Base-by-base conservation (phyloP, 2,329 filamentous ascomycete genomes). In the Pseudocercospora macadamiae region DNA sequence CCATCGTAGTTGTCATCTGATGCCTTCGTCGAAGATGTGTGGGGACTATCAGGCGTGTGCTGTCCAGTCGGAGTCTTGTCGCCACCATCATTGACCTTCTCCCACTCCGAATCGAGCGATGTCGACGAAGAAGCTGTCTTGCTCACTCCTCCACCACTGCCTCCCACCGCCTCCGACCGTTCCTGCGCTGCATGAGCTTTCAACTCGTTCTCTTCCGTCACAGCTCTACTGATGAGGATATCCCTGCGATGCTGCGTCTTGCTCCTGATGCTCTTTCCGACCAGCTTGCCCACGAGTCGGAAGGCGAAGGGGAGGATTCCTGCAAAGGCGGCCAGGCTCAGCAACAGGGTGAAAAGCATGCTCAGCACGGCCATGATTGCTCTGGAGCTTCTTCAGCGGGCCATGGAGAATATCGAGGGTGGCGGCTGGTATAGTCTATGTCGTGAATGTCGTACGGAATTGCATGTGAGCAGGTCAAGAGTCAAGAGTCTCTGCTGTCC, bases 1-100 rank as follows among this genome's bases (percentile, higher is more conserved):
- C 93, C 93, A 62, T 87, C 82, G 90, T 90, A 97, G 45, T 89
- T 82, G 65, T 83, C 79, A 59, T 82, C 79, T 9, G 73, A 70
- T 2, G 49, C 19, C 12, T 51, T 51, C 14, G 32, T 18, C 2
- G 55, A 32, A 49, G 3, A 10, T 7, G 16, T 21, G 8, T 28
- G 26, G 18, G 26, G 39, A 12, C 57, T 72, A 63, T 74, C 23
- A 4, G 73, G 75, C 45, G 74, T 79, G 64, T 79, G 80, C 48
- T 73, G 71, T 21, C 77, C 76, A 48, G 73, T 76, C 36, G 77
- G 78, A 70, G 73, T 74, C 63, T 73, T 79, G 68, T 80, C 76
- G 32, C 79, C 76, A 18, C 53, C 48, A 26, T 59, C 49, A 59
- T 88, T 84, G 21, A 91, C 81, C 68, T 86, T 87, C 73, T 90